These are phyloP conservation scores for Colletotrichum filicis DNA, from an alignment of 2,329 filamentous ascomycete genomes.

Conservation along the genomic window DNA sequence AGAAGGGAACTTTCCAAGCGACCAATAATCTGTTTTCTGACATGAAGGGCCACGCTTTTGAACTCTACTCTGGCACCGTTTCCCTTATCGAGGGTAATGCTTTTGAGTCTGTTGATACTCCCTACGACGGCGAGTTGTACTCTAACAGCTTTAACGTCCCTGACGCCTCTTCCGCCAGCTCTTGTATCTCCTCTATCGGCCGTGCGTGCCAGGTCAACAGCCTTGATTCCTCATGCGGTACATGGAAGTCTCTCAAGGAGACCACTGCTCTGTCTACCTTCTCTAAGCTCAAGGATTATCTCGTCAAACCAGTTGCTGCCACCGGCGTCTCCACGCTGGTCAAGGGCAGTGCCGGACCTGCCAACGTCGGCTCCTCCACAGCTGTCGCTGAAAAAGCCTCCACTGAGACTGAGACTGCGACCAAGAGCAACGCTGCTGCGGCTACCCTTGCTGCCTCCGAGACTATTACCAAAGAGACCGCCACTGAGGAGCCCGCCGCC, in stretches of 20 bases:
- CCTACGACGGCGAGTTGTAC: conserved; percentile 46
- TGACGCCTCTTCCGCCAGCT: conserved; percentile 29
- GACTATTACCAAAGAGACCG: conserved; percentile 12
- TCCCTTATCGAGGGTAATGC: conserved; percentile 42
- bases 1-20: conserved; percentile 39
- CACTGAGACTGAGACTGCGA: no score
- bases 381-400: not conserved
- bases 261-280: conserved; percentile 36
- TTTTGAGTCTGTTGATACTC: conserved; percentile 40
- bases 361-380: conserved; percentile 36
- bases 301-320: conserved; percentile 41
- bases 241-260: conserved; percentile 27
- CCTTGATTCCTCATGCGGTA: conserved; percentile 34
- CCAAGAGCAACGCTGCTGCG: not conserved
- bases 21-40: conserved; percentile 43
- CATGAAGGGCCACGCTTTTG: conserved; percentile 57
- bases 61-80: conserved; percentile 54
- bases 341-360: conserved; percentile 37
- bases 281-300: conserved; percentile 35
- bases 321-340: conserved; percentile 41
- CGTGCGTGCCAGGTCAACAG: conserved; percentile 31
- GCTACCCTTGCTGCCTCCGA: no score
- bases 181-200: not conserved
- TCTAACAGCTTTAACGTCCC: conserved; percentile 40
- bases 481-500: no score